Evolutionary conservation across 2,329 filamentous ascomycete genomes (phyloP).

Genomic region (Fusarium foetens): DNA sequence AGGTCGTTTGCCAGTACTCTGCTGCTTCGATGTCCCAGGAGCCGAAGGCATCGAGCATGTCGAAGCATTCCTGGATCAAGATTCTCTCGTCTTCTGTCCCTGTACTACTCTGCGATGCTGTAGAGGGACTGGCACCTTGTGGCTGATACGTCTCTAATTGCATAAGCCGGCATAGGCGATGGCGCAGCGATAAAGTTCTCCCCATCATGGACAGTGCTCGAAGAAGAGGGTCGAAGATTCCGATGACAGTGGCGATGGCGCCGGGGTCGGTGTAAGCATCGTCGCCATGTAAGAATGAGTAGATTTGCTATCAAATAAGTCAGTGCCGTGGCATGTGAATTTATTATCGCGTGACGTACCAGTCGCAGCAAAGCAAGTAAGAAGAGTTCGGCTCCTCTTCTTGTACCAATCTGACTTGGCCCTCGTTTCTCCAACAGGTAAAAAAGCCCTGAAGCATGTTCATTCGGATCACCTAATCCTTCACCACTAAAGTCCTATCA

Average conservation of each 20-base stretch:
- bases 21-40: constrained; percentile 47
- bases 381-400: constrained; percentile 46
- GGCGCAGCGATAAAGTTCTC: constrained; percentile 33
- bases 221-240: constrained; percentile 46
- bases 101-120: neutral
- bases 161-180: constrained; percentile 21
- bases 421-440: constrained; percentile 49
- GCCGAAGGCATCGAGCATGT: constrained; percentile 46
- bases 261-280: constrained; percentile 47
- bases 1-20: constrained; percentile 46
- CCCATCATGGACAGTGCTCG: constrained; percentile 48
- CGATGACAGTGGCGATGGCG: constrained; percentile 43
- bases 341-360: constrained; percentile 31
- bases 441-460: constrained; percentile 49
- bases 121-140: neutral
- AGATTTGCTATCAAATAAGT: constrained; percentile 43
- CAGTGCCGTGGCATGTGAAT: neutral
- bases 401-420: constrained; percentile 45
- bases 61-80: constrained; percentile 40
- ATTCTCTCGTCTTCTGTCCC: constrained; percentile 4
- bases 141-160: neutral
- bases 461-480: constrained; percentile 41
- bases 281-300: constrained; percentile 48
- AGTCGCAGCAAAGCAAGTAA: constrained; percentile 45
- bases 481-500: constrained; percentile 49